Evolutionary conservation across 2,329 filamentous ascomycete genomes (phyloP).

Genomic region (Sclerotinia nivalis): DNA sequence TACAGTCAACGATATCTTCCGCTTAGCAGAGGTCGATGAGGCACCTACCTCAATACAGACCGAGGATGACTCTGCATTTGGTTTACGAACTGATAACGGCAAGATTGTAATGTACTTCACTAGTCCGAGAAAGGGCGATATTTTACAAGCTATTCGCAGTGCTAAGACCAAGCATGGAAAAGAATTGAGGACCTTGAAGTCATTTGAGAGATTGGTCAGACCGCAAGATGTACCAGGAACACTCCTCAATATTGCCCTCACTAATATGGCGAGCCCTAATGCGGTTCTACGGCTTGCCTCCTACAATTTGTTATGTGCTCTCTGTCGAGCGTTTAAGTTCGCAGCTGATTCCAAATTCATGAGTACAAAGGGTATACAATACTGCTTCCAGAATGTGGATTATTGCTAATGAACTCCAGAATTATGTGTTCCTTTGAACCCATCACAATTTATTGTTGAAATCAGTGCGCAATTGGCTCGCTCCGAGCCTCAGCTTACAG

Average conservation of each 20-base stretch:
- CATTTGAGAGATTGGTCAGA: conserved; percentile 64
- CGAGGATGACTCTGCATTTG: conserved; percentile 68
- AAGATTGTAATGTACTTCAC: conserved; percentile 73
- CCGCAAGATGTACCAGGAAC: conserved; percentile 72
- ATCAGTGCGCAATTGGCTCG: conserved; percentile 64
- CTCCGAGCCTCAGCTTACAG: conserved; percentile 66
- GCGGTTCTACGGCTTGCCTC: conserved; percentile 61
- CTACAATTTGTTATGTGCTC: conserved; percentile 66
- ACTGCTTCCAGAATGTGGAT: neutral
- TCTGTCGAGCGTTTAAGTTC: conserved; percentile 69
- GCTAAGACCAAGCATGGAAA: conserved; percentile 67
- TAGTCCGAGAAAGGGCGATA: conserved; percentile 62
- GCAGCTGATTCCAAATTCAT: conserved; percentile 61
- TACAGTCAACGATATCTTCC: conserved; percentile 70
- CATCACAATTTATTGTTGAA: conserved; percentile 63
- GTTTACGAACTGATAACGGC: conserved; percentile 66
- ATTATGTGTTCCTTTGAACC: conserved; percentile 62
- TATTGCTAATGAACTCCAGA: conserved; percentile 46
- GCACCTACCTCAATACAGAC: conserved; percentile 63
- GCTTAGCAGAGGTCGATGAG: conserved; percentile 67
- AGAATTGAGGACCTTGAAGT: conserved; percentile 60
- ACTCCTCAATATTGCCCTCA: conserved; percentile 65
- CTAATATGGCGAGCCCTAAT: conserved; percentile 64
- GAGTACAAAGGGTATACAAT: conserved; percentile 57
- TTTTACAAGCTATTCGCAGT: conserved; percentile 62